Conservation (phyloP, 176 grass and related monocot genomes). For the Alopecurus myosuroides region DNA sequence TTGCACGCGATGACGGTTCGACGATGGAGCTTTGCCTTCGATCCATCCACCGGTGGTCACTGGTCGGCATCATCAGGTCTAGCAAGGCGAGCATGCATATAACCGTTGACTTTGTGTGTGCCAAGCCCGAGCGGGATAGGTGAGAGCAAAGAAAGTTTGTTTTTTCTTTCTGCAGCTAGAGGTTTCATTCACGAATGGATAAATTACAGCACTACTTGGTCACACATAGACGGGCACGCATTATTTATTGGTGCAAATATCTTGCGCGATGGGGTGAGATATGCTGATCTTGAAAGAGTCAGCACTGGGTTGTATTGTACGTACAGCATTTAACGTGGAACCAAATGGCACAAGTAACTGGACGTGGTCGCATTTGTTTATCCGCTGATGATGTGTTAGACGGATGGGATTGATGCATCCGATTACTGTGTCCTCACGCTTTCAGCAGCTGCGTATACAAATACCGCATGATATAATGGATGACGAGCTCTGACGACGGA, state of each 20-base stretch:
- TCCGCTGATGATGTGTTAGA: background rate
- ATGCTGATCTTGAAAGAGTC: background rate
- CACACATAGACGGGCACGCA: background rate
- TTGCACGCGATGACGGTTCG: conserved; percentile 1
- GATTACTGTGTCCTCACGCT: background rate
- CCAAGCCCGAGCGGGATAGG: background rate
- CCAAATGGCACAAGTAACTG: conserved; percentile 12
- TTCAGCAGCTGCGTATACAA: background rate
- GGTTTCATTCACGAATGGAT: background rate
- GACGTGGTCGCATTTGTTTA: conserved; percentile 15
- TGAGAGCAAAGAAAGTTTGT: background rate
- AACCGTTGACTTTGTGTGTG: background rate
- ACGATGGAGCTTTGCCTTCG: background rate
- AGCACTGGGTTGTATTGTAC: background rate
- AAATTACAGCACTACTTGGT: background rate
- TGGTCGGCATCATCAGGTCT: background rate
- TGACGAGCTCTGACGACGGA: background rate
- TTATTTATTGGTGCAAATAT: background rate
- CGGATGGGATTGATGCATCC: background rate
- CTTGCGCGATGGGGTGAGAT: background rate
- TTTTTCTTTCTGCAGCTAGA: background rate
- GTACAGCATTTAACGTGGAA: background rate
- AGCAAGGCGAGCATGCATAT: background rate
- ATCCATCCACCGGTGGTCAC: background rate
- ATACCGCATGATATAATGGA: background rate